These are phyloP conservation scores for Clavispora santaluciae DNA, from an alignment of 805 yeast species.

Conservation along the genomic window DNA sequence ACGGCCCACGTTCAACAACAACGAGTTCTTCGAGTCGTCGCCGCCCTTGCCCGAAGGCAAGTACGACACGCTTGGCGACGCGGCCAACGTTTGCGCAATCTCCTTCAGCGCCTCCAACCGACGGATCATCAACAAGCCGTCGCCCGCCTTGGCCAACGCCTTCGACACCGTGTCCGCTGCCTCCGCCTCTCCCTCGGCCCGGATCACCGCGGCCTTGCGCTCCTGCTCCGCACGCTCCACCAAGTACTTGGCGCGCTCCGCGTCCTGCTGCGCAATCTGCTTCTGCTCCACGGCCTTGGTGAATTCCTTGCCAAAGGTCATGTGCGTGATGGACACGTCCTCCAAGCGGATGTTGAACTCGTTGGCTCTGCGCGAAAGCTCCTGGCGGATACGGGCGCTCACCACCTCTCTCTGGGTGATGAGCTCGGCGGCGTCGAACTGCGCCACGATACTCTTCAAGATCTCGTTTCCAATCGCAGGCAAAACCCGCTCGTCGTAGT, in stretches of 20 bases:
- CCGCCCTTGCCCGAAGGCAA: conserved; percentile 57
- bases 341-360: conserved; percentile 91
- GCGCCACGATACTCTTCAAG: conserved; percentile 84
- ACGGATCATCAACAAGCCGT: conserved; percentile 88
- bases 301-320: conserved; percentile 95
- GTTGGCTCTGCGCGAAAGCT: conserved; percentile 71
- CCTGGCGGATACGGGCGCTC: conserved; percentile 81
- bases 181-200: conserved; percentile 99
- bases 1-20: conserved; percentile 68
- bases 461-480: conserved; percentile 94
- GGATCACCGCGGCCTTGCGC: conserved; percentile 86
- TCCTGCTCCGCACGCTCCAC: conserved; percentile 96
- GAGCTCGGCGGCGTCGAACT: conserved; percentile 92
- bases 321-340: conserved; percentile 96
- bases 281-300: conserved; percentile 98
- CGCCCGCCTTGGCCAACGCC: conserved; percentile 92
- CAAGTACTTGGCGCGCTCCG: conserved; percentile 86
- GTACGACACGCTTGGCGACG: conserved; percentile 81
- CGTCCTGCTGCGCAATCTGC: conserved; percentile 99
- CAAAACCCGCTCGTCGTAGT: conserved; percentile 90
- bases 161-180: conserved; percentile 93
- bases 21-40: conserved; percentile 43
- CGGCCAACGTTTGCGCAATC: conserved; percentile 83
- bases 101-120: conserved; percentile 96
- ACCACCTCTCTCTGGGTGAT: conserved; percentile 97